Percentiles rank a stretch among this genome's conserved stretches.
These are phyloP conservation scores for Clavulina sp. DNA, from an alignment of 768 basidiomycete genomes.

Conservation along the genomic window DNA sequence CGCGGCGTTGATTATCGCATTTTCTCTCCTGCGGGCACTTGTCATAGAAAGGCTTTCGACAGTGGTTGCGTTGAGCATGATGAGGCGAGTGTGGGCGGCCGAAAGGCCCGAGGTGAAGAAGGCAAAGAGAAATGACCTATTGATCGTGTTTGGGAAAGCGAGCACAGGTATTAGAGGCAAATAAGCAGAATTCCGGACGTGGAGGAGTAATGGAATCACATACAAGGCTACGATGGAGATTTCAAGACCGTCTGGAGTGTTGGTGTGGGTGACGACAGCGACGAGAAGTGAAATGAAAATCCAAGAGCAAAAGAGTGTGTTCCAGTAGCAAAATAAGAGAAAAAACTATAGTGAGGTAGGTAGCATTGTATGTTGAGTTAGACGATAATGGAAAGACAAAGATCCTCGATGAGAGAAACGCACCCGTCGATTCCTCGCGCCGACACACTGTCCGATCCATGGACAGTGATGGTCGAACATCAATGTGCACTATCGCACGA, in stretches of 20 bases:
- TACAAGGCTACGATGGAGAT: slow-evolving; percentile 61
- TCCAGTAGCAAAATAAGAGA: slow-evolving; percentile 53
- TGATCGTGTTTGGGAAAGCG: slow-evolving; percentile 1
- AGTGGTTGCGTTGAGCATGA: slow-evolving; percentile 51
- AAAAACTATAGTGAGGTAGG: slow-evolving; percentile 49
- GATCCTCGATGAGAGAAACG: too few relatives aligned
- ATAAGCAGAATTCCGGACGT: not conserved
- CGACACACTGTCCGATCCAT: slow-evolving; percentile 92
- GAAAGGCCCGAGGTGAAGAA: slow-evolving; percentile 49
- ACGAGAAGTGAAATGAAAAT: slow-evolving; percentile 41
- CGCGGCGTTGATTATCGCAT: too few relatives aligned
- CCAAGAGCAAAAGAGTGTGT: slow-evolving; percentile 41
- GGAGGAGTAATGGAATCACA: slow-evolving; percentile 19
- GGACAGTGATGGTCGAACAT: slow-evolving; percentile 85
- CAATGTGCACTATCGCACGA: slow-evolving; percentile 42
- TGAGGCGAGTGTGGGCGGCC: slow-evolving; percentile 40
- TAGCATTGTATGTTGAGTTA: too few relatives aligned
- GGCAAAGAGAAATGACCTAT: slow-evolving; percentile 50
- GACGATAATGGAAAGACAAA: too few relatives aligned
- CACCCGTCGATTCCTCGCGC: slow-evolving; percentile 81
- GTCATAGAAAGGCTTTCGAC: slow-evolving; percentile 48
- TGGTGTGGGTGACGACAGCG: slow-evolving; percentile 24
- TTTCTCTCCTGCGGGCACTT: too few relatives aligned
- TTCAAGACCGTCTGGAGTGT: slow-evolving; percentile 42
- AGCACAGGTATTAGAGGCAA: not conserved